Percentiles rank a stretch among this genome's conserved stretches.
These are phyloP conservation scores for Henckelia pumila DNA, from an alignment of 257 asterid species.

Conservation along the genomic window DNA sequence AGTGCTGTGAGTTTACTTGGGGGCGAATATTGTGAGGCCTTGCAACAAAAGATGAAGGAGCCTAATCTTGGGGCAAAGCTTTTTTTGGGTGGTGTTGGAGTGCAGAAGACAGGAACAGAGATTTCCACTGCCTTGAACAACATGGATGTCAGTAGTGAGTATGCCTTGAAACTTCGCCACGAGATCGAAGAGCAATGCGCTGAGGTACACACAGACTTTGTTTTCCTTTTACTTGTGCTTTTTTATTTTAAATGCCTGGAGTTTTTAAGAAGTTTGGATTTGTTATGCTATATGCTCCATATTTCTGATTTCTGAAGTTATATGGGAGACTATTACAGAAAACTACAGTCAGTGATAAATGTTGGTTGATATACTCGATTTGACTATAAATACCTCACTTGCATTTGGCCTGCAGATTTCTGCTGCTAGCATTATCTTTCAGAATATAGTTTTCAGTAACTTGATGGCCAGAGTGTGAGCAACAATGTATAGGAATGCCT, in stretches of 20 bases:
- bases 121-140: slow-evolving; percentile 84
- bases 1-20: slow-evolving; percentile 82
- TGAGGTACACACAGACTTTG: slow-evolving; percentile 47
- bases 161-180: slow-evolving; percentile 74
- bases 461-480: slow-evolving; percentile 7
- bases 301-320: not conserved
- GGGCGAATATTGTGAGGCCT: slow-evolving; percentile 81
- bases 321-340: not conserved
- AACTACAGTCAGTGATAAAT: not conserved
- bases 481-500: not conserved
- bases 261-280: not conserved
- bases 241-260: not conserved
- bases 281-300: not conserved
- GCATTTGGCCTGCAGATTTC: not conserved
- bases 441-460: not conserved
- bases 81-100: slow-evolving; percentile 88
- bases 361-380: not conserved
- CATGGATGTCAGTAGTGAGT: slow-evolving; percentile 92
- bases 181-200: slow-evolving; percentile 94
- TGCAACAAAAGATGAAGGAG: slow-evolving; percentile 87
- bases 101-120: slow-evolving; percentile 85
- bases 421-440: not conserved
- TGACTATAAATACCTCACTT: not conserved
- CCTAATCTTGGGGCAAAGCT: slow-evolving; percentile 85
- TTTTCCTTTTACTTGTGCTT: not conserved